Evolutionary conservation across 257 asterid genomes (phyloP), one percentile per base, ranked within the genome.

Genomic region (Marsdenia floribunda): DNA sequence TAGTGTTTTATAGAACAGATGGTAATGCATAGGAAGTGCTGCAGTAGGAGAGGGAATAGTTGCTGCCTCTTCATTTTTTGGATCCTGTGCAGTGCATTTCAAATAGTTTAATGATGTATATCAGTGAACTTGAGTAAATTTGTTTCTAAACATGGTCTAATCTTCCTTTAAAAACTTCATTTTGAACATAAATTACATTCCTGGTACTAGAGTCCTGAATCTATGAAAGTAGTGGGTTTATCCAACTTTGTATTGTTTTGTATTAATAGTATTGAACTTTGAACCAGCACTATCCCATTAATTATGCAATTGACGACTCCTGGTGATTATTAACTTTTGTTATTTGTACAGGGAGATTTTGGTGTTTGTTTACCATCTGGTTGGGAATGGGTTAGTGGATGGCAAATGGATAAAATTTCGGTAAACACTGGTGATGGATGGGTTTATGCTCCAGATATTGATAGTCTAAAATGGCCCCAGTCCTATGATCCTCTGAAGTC

Each of bases 321-420:
- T 19, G 60, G 21, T 33, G 26, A 60, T 24, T 50, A 29, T 50
- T 71, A 72, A 60, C 69, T 37, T 75, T 65, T 78, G 33, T 57
- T 16, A 63, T 37, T 61, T 82, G 57, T 83, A 53, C 92, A 93
- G 98, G 88, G 80, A 77, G 73, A 83, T 63, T 79, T 86, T 79
- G 86, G 86, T 79, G 87, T 88, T 72, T 83, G 83, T 77, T 80
- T 90, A 80, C 90, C 96, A n/a, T 80, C 94, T 71, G 94, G 95
- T 40, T 90, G 94, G 96, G 87, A 86, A 73, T 91, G 97, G 97
- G 73, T 85, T 85, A 96, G 89, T 77, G 96, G 86, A 77, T 93
- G 98, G 98, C 91, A 77, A 76, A 85, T 93, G 15, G 98, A 93
- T 79, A 80, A 85, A 55, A 80, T 82, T 61, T 81, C 96, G 46